phyloP scores from a whole-genome alignment of 2,329 filamentous ascomycete genomes.

The Raffaelea ambrosiae region DNA sequence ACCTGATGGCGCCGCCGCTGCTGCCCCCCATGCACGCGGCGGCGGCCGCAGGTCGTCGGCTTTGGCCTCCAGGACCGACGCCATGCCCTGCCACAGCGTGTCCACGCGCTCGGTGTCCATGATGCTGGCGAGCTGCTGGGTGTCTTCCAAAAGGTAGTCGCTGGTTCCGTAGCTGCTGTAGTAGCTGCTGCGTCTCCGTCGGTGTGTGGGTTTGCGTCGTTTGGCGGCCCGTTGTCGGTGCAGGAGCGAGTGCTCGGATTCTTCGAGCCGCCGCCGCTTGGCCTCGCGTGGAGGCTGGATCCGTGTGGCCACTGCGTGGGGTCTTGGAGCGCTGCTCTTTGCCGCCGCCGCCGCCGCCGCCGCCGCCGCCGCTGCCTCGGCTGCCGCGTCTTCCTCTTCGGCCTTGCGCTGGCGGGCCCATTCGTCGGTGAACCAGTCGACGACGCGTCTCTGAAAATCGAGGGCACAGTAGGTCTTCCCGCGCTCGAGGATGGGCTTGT shows the following conservation, averaged over 20 bases:
- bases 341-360: too few relatives aligned
- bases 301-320: too few relatives aligned
- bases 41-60: not conserved
- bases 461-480: not conserved
- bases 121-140: not conserved
- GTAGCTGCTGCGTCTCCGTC: too few relatives aligned
- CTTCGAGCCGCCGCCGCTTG: not conserved
- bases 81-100: not conserved
- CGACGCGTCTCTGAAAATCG: conserved; percentile 1
- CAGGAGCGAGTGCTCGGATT: not conserved
- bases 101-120: not conserved
- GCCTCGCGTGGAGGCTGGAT: conserved; percentile 4
- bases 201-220: not conserved
- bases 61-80: not conserved
- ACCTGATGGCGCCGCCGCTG: too few relatives aligned
- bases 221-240: not conserved
- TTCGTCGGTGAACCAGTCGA: conserved; percentile 4
- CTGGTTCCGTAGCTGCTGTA: too few relatives aligned
- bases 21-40: not conserved
- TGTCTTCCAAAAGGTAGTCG: not conserved
- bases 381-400: too few relatives aligned
- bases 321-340: too few relatives aligned
- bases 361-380: not conserved
- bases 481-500: not conserved
- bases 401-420: not conserved